Evolutionary conservation across 2,329 filamentous ascomycete species (phyloP), one percentile per base, ranked within the genome.

Genomic region (Colletotrichum paranaense): DNA sequence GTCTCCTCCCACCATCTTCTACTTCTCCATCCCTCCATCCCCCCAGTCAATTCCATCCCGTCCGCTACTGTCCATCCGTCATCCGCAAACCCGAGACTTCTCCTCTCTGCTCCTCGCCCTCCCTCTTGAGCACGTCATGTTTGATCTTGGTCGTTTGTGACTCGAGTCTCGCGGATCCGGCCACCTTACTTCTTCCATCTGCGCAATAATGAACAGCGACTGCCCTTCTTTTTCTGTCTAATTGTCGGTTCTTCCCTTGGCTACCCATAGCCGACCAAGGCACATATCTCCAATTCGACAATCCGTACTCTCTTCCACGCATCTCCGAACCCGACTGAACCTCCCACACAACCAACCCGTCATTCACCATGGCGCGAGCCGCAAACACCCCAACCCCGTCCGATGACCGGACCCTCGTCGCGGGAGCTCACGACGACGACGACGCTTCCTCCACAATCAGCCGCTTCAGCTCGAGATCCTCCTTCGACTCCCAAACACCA

Each of bases 401-500:
- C 60, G 58, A 62, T 52, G 42, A 70, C 66, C 72, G 67, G 56
- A 67, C 70, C 8, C 35, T 55, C 59, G 53, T 65, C 9, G 42
- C 58, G 38, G 30, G 42, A 1, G 3, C 35, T 30, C 55, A 5
- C 28, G 67, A 70, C 63, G 65, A 73, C 42, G 66, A 72, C 58
- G 74, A 75, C 46, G 72, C 57, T 2, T 68, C 76, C 52, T 75
- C 74, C 0, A 73, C 75, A 16, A 73, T 75, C n/a, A 75, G 74
- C 65, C 75, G 68, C 5, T 56, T 72, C 26, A 77, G 66, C 46
- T 78, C 78, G 8, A 58, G 75, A 56, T 77, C 77, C 11, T 78
- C 77, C 19, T 35, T 78, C 38, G 65, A 73, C 30, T 77, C 76
- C 52, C 49, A 62, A 8, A 68, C 59, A 26, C 46, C 49, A 57